A percentile compares a stretch with the other conserved stretches of the same genome.
These are phyloP conservation scores for Cochlearia excelsa DNA, from an alignment of 345 rosid genomes.

Conservation along the genomic window DNA sequence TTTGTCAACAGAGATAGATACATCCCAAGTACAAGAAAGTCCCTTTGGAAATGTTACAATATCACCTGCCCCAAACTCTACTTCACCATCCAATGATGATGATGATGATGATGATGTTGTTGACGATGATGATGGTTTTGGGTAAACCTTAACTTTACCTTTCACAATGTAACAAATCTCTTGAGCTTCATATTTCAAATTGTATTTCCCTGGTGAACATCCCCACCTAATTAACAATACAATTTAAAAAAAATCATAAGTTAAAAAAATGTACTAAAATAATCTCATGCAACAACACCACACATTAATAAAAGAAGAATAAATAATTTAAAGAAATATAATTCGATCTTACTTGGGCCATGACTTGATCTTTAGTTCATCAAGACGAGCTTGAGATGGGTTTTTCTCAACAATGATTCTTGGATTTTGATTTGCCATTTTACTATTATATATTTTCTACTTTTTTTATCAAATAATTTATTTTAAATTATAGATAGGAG, in stretches of 20 bases:
- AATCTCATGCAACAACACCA: too few relatives aligned
- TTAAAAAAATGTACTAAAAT: too few relatives aligned
- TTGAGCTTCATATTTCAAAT: slow-evolving; percentile 80
- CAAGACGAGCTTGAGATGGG: slow-evolving; percentile 63
- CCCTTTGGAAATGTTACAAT: slow-evolving; percentile 81
- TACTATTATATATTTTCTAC: background rate
- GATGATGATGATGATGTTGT: slow-evolving; percentile 20
- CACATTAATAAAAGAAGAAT: too few relatives aligned
- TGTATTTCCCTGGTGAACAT: slow-evolving; percentile 81
- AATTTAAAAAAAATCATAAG: too few relatives aligned
- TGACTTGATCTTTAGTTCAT: slow-evolving; percentile 76
- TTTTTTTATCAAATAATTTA: background rate
- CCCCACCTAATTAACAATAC: too few relatives aligned
- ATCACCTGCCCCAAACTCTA: slow-evolving; percentile 95
- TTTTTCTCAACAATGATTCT: slow-evolving; percentile 63
- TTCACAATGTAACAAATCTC: slow-evolving; percentile 79
- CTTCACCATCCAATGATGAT: slow-evolving; percentile 32
- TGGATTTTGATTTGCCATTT: slow-evolving; percentile 46
- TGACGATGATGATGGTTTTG: slow-evolving; percentile 44
- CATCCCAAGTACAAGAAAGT: slow-evolving; percentile 91
- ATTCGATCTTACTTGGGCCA: slow-evolving; percentile 87
- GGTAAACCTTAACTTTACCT: slow-evolving; percentile 76
- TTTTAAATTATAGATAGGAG: background rate
- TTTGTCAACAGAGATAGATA: slow-evolving; percentile 78
- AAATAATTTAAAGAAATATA: too few relatives aligned